Evolutionary conservation across 2,329 filamentous ascomycete species (phyloP).

Genomic region (Sordariomycetes sp.): DNA sequence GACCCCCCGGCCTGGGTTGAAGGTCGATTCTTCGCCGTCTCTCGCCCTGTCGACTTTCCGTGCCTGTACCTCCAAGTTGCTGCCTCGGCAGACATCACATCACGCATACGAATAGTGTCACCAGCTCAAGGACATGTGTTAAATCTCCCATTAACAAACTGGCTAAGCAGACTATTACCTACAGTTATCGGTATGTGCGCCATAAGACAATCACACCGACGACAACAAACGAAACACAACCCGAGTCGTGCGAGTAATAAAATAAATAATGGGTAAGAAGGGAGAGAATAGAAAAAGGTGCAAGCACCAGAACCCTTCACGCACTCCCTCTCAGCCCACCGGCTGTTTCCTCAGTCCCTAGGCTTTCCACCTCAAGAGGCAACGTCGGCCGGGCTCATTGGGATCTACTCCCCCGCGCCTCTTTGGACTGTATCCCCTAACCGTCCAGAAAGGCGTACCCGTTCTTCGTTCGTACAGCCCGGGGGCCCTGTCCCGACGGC

Average conservation of each 20-base stretch:
- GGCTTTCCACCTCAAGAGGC: neutral
- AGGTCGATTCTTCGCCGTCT: neutral
- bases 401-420: neutral
- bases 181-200: neutral
- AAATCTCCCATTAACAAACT: neutral
- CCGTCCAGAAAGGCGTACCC: neutral
- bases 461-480: neutral
- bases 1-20: neutral
- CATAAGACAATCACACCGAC: neutral
- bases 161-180: neutral
- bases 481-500: conserved; percentile 1
- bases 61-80: neutral
- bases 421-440: neutral
- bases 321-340: neutral
- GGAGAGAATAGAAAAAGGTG: neutral
- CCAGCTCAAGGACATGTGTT: neutral
- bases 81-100: neutral
- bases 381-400: neutral
- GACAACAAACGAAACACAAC: neutral
- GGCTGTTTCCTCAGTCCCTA: neutral
- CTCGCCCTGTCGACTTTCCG: neutral
- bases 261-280: neutral
- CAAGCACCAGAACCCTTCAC: neutral
- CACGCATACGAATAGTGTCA: neutral
- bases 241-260: neutral